Conservation (phyloP, 805 yeast genomes). For the Sugiyamaella mastotermitis region DNA sequence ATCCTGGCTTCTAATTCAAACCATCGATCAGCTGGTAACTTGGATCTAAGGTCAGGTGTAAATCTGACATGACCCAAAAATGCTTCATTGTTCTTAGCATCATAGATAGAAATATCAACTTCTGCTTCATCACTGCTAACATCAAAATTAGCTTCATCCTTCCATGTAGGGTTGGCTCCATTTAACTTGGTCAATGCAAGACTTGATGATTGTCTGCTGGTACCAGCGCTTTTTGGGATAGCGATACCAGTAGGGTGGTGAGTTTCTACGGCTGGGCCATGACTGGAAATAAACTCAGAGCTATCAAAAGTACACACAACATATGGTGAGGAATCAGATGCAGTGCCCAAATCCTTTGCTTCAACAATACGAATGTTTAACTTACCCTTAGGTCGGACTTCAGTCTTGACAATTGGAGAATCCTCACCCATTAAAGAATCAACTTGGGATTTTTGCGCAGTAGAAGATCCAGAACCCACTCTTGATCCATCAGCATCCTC, state of each 20-base stretch:
- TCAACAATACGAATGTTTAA: slow-evolving; percentile 74
- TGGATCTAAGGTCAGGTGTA: slow-evolving; percentile 45
- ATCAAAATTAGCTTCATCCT: slow-evolving; percentile 88
- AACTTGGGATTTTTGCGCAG: neutral
- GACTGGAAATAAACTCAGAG: slow-evolving; percentile 67
- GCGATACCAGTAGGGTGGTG: slow-evolving; percentile 29
- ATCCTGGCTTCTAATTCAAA: slow-evolving; percentile 64
- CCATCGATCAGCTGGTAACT: slow-evolving; percentile 55
- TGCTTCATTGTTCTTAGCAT: slow-evolving; percentile 70
- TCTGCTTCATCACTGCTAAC: slow-evolving; percentile 71
- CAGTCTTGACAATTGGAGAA: neutral
- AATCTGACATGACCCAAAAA: slow-evolving; percentile 82
- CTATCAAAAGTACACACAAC: slow-evolving; percentile 28
- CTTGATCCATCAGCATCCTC: neutral
- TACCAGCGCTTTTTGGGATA: slow-evolving; percentile 27
- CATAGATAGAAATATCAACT: slow-evolving; percentile 87
- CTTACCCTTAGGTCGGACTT: slow-evolving; percentile 47
- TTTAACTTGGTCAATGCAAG: slow-evolving; percentile 15
- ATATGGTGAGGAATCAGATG: slow-evolving; percentile 56
- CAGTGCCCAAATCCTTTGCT: slow-evolving; percentile 62
- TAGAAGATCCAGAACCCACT: neutral
- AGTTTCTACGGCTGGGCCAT: slow-evolving; percentile 49
- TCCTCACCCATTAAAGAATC: neutral
- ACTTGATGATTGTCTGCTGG: slow-evolving; percentile 19
- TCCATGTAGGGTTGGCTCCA: slow-evolving; percentile 70